These are phyloP conservation scores for Elongisporangium anandrum DNA, from an alignment of 352 stramenopile genomes.

Conservation along the genomic window DNA sequence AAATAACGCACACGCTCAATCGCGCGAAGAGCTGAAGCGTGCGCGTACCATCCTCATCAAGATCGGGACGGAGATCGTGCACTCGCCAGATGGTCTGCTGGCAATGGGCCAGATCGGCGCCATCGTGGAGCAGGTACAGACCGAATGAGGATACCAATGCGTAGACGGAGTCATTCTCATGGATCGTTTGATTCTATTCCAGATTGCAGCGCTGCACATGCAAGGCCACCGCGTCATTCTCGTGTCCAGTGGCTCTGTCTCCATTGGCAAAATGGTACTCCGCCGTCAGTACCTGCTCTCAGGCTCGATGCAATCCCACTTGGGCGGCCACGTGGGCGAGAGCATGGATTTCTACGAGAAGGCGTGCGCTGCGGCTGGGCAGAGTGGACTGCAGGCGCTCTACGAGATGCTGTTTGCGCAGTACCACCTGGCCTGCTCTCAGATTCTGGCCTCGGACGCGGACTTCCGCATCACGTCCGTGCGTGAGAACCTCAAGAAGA, in stretches of 20 bases:
- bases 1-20: no score
- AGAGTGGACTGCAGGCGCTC: conserved; percentile 77
- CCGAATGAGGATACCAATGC: background rate
- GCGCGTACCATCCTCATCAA: conserved; percentile 79
- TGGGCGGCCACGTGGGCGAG: conserved; percentile 55
- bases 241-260: conserved; percentile 75
- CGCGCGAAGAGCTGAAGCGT: conserved; percentile 54
- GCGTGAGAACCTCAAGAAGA: conserved; percentile 62
- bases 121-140: conserved; percentile 65
- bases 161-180: background rate
- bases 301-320: conserved; percentile 78
- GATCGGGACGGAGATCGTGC: conserved; percentile 83
- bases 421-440: conserved; percentile 79
- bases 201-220: conserved; percentile 81
- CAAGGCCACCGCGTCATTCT: conserved; percentile 79
- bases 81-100: conserved; percentile 71
- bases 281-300: conserved; percentile 80
- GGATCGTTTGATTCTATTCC: no score
- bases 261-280: conserved; percentile 79
- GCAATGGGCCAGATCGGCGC: conserved; percentile 83
- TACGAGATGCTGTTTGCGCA: conserved; percentile 86
- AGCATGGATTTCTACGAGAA: conserved; percentile 70
- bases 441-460: conserved; percentile 73
- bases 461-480: conserved; percentile 67
- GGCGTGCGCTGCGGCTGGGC: conserved; percentile 56